Base-by-base conservation (phyloP, 2,329 filamentous ascomycete genomes). In the Lojkania enalia region DNA sequence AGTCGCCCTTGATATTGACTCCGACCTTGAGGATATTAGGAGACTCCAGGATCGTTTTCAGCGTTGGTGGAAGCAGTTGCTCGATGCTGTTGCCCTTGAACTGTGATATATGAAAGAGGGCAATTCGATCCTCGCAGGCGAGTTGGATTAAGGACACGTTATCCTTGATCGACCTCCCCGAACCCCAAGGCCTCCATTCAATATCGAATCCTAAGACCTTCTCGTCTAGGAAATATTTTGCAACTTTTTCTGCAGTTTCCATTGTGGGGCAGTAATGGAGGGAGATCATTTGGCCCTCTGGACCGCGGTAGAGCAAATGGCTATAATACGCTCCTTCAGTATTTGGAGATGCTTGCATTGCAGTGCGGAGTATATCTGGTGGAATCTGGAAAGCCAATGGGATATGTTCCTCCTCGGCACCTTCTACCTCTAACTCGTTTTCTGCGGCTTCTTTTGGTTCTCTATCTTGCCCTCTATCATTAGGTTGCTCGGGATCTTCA, bases 111-210 rank as follows among this genome's bases (percentile, higher is more conserved):
- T 96, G 91, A 55, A 96, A 92, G 1, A 96, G 77, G 0, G 80
- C 89, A 38, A 96, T 86, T 2, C 84, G 84, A 51, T 85, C 81
- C 30, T 87, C 81, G 50, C 83, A 88, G 3, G 91, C 89, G 14
- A 96, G 69, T 67, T 96, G 91, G 31, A 96, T 85, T 36, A 96
- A 71, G 0, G 88, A 94, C 6, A 91, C 82, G 52, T 90, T 90
- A 66, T 95, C 90, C 1, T 88, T 85, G 11, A 89, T 90, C 7
- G 88, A 58, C 1, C 31, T 31, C 14, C 49, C 39, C 3, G 35
- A 39, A 12, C 54, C 52, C 12, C 41, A 52, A 16, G 58, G 57
- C 52, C 86, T 86, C 91, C 91, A 96, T 72, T 96, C 91, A 36
- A 96, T 77, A 59, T 96, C 91, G 51, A 96, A 90, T 0, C 91